Conservation (phyloP, 73 alveolate species). For the Paramecium sonneborni region DNA sequence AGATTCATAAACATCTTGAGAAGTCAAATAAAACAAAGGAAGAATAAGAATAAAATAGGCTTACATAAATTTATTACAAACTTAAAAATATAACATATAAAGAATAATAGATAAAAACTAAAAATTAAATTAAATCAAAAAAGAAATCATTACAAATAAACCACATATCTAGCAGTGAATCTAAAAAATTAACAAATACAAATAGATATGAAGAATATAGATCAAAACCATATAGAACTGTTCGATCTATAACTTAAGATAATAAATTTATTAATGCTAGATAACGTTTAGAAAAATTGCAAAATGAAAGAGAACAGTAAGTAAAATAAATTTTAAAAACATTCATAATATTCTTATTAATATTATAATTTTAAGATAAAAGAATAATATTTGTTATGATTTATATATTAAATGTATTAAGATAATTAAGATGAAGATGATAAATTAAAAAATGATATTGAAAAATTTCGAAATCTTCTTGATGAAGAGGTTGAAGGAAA, state of each 20-base stretch:
- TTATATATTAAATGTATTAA: background rate
- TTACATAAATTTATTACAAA: background rate
- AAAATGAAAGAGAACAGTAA: background rate
- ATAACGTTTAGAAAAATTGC: background rate
- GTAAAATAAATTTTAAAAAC: background rate
- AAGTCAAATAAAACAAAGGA: background rate
- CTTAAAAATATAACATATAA: background rate
- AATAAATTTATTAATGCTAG: background rate
- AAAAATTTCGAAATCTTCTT: background rate
- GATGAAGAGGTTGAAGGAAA: constrained; percentile 29
- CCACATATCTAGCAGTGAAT: too few relatives aligned
- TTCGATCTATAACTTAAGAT: background rate
- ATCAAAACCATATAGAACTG: background rate
- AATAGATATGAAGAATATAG: background rate
- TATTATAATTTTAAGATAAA: background rate
- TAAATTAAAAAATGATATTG: constrained; percentile 4
- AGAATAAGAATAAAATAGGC: background rate
- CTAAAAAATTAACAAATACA: background rate
- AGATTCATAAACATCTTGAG: background rate
- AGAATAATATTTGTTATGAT: background rate
- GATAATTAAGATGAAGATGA: constrained; percentile 24
- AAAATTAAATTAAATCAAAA: background rate
- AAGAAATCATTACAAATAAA: too few relatives aligned
- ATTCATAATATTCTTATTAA: background rate
- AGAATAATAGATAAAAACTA: background rate